A percentile compares a stretch with the other conserved stretches of the same genome.
Conservation (phyloP, 257 asterid species). For the Capsicum pubescens region DNA sequence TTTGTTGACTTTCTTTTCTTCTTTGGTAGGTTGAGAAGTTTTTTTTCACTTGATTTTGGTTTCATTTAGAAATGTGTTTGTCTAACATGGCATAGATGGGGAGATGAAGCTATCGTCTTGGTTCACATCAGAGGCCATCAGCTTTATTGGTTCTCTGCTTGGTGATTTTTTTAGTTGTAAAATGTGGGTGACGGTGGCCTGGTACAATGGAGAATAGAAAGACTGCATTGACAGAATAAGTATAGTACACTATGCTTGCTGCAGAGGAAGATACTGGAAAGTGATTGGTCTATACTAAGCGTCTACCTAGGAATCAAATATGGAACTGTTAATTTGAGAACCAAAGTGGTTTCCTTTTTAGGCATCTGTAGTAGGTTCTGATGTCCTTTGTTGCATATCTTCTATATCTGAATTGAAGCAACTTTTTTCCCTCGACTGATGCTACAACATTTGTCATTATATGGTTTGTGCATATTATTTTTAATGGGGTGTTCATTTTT, state of each 20-base stretch:
- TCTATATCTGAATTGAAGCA: neutral
- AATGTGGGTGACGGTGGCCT: neutral
- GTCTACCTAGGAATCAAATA: slow-evolving; percentile 19
- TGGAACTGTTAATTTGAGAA: neutral
- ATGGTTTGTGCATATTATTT: slow-evolving; percentile 1
- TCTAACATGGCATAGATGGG: neutral
- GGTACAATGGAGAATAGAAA: slow-evolving; percentile 20
- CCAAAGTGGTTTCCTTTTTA: neutral
- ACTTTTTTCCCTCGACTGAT: neutral
- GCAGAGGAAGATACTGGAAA: neutral
- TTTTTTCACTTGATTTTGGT: slow-evolving; percentile 13
- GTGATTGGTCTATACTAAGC: neutral
- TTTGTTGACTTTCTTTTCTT: neutral
- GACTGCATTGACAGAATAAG: neutral
- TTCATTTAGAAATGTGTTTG: neutral
- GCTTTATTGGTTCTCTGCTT: neutral
- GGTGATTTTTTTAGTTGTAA: neutral
- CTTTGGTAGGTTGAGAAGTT: slow-evolving; percentile 2
- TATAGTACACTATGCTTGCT: neutral
- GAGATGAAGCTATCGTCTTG: slow-evolving; percentile 5
- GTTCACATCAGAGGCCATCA: neutral
- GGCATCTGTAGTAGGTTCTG: neutral
- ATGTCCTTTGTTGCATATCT: neutral
- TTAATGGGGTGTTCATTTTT: neutral
- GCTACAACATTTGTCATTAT: neutral